Evolutionary conservation across 495 filamentous ascomycete genomes (phyloP).

Genomic region (Penicillium lividum): DNA sequence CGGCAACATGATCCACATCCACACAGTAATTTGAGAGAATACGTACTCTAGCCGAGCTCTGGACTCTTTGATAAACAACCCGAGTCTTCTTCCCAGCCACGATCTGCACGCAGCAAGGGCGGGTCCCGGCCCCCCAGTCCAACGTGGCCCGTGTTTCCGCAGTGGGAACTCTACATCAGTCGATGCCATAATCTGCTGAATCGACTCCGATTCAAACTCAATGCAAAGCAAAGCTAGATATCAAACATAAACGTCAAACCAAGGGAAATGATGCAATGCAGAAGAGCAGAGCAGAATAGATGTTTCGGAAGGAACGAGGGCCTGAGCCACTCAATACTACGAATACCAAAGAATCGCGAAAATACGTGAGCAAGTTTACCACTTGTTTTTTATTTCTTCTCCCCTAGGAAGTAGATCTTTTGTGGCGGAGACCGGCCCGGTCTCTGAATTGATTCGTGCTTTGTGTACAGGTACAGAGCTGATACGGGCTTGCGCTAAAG

Average conservation of each 20-base stretch:
- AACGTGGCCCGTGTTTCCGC: constrained; percentile 23
- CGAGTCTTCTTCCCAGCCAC: background rate
- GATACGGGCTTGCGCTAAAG: constrained; percentile 5
- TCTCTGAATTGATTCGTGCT: no score
- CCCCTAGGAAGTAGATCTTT: background rate
- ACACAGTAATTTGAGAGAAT: no score
- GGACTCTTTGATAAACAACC: no score
- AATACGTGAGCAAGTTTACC: background rate
- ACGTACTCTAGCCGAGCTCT: no score
- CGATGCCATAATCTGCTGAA: background rate
- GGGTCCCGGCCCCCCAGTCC: constrained; percentile 12
- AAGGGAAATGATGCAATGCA: no score
- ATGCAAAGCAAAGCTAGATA: background rate
- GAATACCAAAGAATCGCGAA: constrained; percentile 13
- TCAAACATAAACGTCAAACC: background rate
- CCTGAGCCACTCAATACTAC: no score
- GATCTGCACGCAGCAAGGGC: constrained; percentile 25
- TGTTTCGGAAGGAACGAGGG: no score
- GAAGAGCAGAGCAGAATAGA: no score
- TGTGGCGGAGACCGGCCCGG: background rate
- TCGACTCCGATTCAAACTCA: background rate
- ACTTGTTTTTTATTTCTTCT: no score
- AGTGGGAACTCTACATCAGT: constrained; percentile 2
- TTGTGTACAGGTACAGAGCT: background rate
- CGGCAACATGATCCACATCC: no score